Evolutionary conservation across 176 grass and related monocot species (phyloP), one percentile per base, ranked within the genome.

Genomic region (Aegilops bicornis): DNA sequence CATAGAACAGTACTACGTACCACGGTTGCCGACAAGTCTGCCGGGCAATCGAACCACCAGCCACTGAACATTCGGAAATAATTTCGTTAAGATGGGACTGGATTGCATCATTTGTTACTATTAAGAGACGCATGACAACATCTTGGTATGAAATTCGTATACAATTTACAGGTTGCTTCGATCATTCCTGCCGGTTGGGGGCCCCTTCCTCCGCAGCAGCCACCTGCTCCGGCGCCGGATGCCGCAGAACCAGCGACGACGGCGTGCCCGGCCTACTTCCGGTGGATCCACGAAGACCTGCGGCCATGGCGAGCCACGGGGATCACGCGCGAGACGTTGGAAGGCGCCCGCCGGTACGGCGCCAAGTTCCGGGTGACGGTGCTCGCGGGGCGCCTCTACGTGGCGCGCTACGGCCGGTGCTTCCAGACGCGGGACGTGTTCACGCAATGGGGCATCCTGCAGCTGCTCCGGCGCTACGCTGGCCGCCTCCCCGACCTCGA

Each of bases 251-350:
- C 12, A 50, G 14, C 47, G 47, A 50, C 32, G 32, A 20, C 54
- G 9, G 6, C 82, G 19, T 94, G 87, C 54, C 89, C 92, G 2
- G 73, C 76, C 60, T 90, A 94, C 82, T 94, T 94, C 89, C 89
- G 82, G 30, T 94, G 87, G 89, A 94, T 94, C 85, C 84, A 91
- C 37, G 89, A 94, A 37, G 92, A 94, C 84, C 82, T 94, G n/a
- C 89, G 62, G 14, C 87, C 89, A 23, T 27, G 25, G 25, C 79
- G 77, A 42, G 69, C 2, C 72, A 33, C 84, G 20, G 87, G 92
- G 35, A 76, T 91, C 32, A 91, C 89, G 64, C 81, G 79, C 64
- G 71, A 22, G 33, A 70, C 72, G 59, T 50, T 89, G 27, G 87
- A 89, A 11, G 54, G 72, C 40, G 92, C 85, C 30, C 87, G 25